Evolutionary conservation across 257 asterid species (phyloP), one percentile per base, ranked within the genome.

Genomic region (Solanum verrucosum): DNA sequence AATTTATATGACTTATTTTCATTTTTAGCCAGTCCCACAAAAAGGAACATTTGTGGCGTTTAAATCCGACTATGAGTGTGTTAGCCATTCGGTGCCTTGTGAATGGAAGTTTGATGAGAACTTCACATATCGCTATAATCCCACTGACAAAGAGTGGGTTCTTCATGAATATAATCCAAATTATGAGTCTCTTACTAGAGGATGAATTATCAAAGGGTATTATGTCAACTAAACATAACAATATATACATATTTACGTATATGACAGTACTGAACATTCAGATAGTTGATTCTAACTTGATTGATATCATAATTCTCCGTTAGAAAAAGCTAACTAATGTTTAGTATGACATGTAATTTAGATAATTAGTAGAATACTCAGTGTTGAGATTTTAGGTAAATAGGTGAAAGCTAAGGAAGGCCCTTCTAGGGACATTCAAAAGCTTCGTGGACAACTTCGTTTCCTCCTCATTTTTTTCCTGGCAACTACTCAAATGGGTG

Each of bases 51-150:
- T 94, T 7, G 89, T 93, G 0, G 97, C 92, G 16, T 94, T 75
- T 89, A 88, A 65, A 29, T 91, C 84, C 78, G 84, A 86, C 91
- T 92, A 93, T n/a, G 74, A 84, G 27, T 93, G 96, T 89, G 63
- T 73, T 15, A 27, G 38, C 0, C 87, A 83, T 3, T 12, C 42
- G 46, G 87, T 70, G 3, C 40, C 87, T 1, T 95, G 97, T 25
- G 92, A 93, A 1, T 95, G 98, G 98, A 91, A 89, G 78, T 95
- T 94, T n/a, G 96, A 95, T 20, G 94, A 94, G 52, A 81, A 82
- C 0, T 82, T 83, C 23, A 92, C 94, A 0, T 95, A 94, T 23
- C 68, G 87, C 34, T 93, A 88, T 87, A 91, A 89, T 1, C 92
- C 93, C 0, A 70, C 3, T 4, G 3, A 6, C 1, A n/a, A 59